Evolutionary conservation across 2,329 filamentous ascomycete genomes (phyloP).

Genomic region (Colletotrichum neosansevieriae): DNA sequence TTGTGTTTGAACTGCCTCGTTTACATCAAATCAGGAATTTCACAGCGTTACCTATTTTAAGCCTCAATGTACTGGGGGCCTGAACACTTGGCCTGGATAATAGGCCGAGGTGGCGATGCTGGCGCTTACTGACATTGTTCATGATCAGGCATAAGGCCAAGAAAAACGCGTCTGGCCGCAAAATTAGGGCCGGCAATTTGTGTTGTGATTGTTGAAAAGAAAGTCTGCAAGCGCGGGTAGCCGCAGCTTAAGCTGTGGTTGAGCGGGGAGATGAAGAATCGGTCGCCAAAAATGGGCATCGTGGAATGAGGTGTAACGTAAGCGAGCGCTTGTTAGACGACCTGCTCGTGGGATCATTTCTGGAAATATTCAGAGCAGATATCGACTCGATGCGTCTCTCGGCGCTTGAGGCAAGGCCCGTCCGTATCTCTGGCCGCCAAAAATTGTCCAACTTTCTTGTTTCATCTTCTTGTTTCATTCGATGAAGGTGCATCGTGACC

Average conservation of each 20-base stretch:
- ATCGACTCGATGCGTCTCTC: background rate
- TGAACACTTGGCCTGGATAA: background rate
- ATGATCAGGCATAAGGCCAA: background rate
- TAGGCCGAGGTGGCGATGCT: conserved; percentile 18
- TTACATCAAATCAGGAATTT: background rate
- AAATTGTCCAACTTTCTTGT: background rate
- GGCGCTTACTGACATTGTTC: conserved; percentile 13
- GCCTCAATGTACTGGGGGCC: background rate
- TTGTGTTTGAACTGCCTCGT: background rate
- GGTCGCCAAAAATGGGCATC: conserved; percentile 1
- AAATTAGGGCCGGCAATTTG: background rate
- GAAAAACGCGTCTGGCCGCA: background rate
- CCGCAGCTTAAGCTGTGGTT: background rate
- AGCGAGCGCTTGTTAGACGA: conserved; percentile 29
- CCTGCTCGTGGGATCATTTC: background rate
- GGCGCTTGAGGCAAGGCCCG: conserved; percentile 10
- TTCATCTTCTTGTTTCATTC: conserved; percentile 18
- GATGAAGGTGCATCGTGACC: conserved; percentile 13
- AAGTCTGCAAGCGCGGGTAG: background rate
- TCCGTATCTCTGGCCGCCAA: background rate
- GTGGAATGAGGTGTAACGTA: conserved; percentile 6
- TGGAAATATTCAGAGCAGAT: conserved; percentile 12
- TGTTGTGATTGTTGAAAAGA: background rate
- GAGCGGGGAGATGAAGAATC: background rate
- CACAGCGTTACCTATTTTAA: background rate